Percentiles rank a stretch among this genome's conserved stretches.
These are phyloP conservation scores for Cerrena zonata DNA, from an alignment of 1,284 basidiomycete genomes.

Conservation along the genomic window DNA sequence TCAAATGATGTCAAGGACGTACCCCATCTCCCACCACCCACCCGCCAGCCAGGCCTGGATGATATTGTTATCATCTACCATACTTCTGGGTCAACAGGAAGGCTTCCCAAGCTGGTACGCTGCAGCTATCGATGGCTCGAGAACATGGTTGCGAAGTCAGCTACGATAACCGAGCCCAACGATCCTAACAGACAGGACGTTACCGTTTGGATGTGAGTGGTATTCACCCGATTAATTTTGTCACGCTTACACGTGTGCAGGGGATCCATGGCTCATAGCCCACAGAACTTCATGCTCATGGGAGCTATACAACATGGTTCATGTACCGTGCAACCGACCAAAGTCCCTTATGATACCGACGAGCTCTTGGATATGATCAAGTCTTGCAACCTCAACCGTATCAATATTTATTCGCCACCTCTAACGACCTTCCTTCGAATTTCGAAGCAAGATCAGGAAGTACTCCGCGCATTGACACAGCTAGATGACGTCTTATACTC, in stretches of 20 bases:
- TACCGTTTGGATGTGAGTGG: constrained; percentile 28
- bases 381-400: constrained; percentile 57
- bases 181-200: constrained; percentile 55
- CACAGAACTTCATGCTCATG: constrained; percentile 45
- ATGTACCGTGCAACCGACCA: constrained; percentile 63
- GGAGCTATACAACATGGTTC: constrained; percentile 65
- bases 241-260: constrained; percentile 8
- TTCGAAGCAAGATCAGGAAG: constrained; percentile 51
- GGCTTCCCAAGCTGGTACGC: constrained; percentile 65
- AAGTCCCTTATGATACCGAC: constrained; percentile 53
- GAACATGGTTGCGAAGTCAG: constrained; percentile 50
- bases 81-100: constrained; percentile 69
- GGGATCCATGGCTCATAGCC: constrained; percentile 28
- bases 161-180: constrained; percentile 44
- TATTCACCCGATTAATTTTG: neutral
- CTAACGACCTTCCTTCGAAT: constrained; percentile 54
- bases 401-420: constrained; percentile 66
- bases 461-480: constrained; percentile 47
- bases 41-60: constrained; percentile 29
- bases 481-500: constrained; percentile 59
- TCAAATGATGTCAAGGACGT: constrained; percentile 15
- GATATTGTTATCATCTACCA: constrained; percentile 61
- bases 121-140: constrained; percentile 59
- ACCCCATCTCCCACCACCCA: constrained; percentile 23
- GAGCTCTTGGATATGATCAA: constrained; percentile 67